Percentiles rank a stretch among this genome's conserved stretches.
Evolutionary conservation across 2,329 filamentous ascomycete genomes (phyloP).

Genomic region (Arthroderma uncinatum): DNA sequence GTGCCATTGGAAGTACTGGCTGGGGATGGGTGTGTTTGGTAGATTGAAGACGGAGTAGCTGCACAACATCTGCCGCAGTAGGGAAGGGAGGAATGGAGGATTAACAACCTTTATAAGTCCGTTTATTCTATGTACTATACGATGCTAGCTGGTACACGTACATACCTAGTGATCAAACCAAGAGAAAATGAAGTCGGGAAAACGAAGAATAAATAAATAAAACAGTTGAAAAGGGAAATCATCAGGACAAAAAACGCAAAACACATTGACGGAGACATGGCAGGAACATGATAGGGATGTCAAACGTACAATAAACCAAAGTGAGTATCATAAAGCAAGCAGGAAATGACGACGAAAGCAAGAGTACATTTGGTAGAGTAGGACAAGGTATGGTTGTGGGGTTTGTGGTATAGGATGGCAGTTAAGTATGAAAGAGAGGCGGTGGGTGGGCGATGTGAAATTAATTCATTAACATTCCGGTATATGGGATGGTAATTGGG

Average conservation of each 20-base stretch:
- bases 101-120: neutral
- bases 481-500: neutral
- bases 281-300: neutral
- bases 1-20: conserved; percentile 16
- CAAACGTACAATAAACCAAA: neutral
- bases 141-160: neutral
- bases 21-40: conserved; percentile 16
- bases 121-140: conserved; percentile 1
- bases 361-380: neutral
- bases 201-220: neutral
- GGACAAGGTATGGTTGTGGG: neutral
- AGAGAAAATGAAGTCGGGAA: neutral
- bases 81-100: neutral
- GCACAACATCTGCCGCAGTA: neutral
- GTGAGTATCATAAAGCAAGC: conserved; percentile 1
- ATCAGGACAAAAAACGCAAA: neutral
- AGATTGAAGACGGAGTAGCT: conserved; percentile 5
- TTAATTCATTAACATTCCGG: neutral
- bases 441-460: neutral
- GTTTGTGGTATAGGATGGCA: no score
- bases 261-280: neutral
- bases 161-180: neutral
- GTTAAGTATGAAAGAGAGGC: no score
- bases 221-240: neutral
- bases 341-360: no score